phyloP scores from a whole-genome alignment of 2,329 filamentous ascomycete genomes.

The Penicillium sp. region DNA sequence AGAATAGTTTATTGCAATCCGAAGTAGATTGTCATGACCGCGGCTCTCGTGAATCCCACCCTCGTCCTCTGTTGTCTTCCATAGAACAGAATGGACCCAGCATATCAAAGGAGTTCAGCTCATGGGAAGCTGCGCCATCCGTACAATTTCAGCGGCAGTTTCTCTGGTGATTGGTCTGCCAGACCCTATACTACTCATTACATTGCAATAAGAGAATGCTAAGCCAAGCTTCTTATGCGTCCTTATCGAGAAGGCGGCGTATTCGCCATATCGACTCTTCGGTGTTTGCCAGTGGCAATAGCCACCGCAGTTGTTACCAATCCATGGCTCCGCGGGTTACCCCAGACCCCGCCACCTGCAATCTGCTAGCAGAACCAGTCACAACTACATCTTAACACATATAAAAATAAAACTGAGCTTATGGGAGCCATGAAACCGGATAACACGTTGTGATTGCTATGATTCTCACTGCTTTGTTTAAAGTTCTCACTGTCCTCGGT shows the following conservation, averaged over 20 bases:
- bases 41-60: background rate
- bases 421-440: background rate
- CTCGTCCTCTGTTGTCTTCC: background rate
- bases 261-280: conserved; percentile 42
- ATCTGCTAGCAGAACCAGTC: background rate
- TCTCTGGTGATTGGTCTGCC: conserved; percentile 36
- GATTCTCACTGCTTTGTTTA: background rate
- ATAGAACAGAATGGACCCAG: background rate
- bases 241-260: no score
- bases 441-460: background rate
- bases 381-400: background rate
- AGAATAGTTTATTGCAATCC: background rate
- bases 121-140: conserved; percentile 29
- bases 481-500: background rate
- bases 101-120: conserved; percentile 15
- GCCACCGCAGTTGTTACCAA: background rate
- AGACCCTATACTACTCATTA: background rate
- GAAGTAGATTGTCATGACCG: background rate
- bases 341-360: background rate
- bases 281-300: background rate
- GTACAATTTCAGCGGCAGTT: conserved; percentile 30
- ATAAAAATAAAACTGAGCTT: background rate
- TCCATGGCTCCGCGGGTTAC: background rate
- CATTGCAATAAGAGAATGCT: background rate
- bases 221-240: conserved; percentile 64